Conservation (phyloP, 371 early-diverging fungal species). For the Rhizomucor pusillus region DNA sequence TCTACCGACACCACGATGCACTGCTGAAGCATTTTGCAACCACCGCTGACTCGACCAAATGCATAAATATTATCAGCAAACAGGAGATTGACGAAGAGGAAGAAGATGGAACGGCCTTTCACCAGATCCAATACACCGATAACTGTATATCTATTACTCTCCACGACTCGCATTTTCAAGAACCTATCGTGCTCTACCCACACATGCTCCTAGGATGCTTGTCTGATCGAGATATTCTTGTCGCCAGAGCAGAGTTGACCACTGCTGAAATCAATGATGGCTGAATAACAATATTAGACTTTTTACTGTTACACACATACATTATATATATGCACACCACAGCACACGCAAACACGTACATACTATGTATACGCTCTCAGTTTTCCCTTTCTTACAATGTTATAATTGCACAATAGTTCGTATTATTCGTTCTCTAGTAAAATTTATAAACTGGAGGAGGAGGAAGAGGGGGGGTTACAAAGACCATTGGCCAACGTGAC, state of each 20-base stretch:
- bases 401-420: too few species aligned
- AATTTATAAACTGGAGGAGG: not conserved
- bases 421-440: too few species aligned
- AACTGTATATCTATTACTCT: constrained; percentile 23
- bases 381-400: too few species aligned
- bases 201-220: constrained; percentile 29
- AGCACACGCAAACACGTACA: too few species aligned
- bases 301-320: too few species aligned
- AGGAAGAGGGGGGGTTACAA: constrained; percentile 12
- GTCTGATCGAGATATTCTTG: constrained; percentile 34
- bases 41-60: not conserved
- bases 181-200: constrained; percentile 29
- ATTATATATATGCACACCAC: too few species aligned
- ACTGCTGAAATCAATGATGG: too few species aligned
- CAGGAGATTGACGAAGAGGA: constrained; percentile 22
- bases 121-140: constrained; percentile 17
- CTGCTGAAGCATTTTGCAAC: constrained; percentile 3
- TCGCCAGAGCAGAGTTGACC: constrained; percentile 18
- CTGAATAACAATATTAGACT: too few species aligned
- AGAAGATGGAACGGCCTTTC: constrained; percentile 24
- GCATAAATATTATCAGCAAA: not conserved
- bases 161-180: constrained; percentile 32
- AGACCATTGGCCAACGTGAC: constrained; percentile 18
- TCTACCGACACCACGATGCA: constrained; percentile 31
- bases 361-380: too few species aligned